Evolutionary conservation across 1,284 basidiomycete genomes (phyloP).

Genomic region (Phlebopus sp.): DNA sequence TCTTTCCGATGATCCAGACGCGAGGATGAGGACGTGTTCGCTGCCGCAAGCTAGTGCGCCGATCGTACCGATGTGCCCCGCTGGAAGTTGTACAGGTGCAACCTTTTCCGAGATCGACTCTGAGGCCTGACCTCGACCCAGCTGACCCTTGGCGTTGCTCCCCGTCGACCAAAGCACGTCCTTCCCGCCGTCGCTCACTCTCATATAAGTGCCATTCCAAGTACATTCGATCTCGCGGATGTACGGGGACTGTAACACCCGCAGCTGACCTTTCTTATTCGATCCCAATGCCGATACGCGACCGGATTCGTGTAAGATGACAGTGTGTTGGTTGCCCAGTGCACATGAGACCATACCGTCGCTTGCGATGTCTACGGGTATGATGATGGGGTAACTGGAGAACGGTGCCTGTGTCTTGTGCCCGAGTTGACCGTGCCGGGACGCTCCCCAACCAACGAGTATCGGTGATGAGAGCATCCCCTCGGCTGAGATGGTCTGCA

Average conservation of each 20-base stretch:
- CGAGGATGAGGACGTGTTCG: slow-evolving; percentile 69
- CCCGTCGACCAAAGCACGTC: slow-evolving; percentile 52
- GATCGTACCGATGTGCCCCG: slow-evolving; percentile 27
- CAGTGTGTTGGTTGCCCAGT: slow-evolving; percentile 72
- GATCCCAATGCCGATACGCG: slow-evolving; percentile 57
- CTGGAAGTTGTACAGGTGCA: slow-evolving; percentile 37
- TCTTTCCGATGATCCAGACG: slow-evolving; percentile 6
- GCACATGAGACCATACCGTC: slow-evolving; percentile 40
- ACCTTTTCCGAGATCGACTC: slow-evolving; percentile 6
- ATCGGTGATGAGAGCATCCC: slow-evolving; percentile 18
- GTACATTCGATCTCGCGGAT: slow-evolving; percentile 57
- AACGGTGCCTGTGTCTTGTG: slow-evolving; percentile 14
- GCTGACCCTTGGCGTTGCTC: slow-evolving; percentile 67
- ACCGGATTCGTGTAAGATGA: slow-evolving; percentile 52
- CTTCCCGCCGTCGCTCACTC: slow-evolving; percentile 27
- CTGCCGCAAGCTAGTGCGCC: slow-evolving; percentile 59
- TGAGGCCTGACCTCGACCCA: slow-evolving; percentile 42
- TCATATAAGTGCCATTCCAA: slow-evolving; percentile 79
- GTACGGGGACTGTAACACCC: slow-evolving; percentile 33
- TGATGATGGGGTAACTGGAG: slow-evolving; percentile 20
- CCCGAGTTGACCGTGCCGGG: slow-evolving; percentile 79
- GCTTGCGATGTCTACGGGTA: slow-evolving; percentile 20
- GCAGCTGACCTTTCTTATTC: slow-evolving; percentile 67
- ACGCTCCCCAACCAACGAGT: slow-evolving; percentile 79
- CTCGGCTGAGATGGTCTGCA: slow-evolving; percentile 23